A percentile compares a stretch with the other conserved stretches of the same genome.
Evolutionary conservation across 2,329 filamentous ascomycete species (phyloP).

Genomic region (Clonostachys rhizophaga): DNA sequence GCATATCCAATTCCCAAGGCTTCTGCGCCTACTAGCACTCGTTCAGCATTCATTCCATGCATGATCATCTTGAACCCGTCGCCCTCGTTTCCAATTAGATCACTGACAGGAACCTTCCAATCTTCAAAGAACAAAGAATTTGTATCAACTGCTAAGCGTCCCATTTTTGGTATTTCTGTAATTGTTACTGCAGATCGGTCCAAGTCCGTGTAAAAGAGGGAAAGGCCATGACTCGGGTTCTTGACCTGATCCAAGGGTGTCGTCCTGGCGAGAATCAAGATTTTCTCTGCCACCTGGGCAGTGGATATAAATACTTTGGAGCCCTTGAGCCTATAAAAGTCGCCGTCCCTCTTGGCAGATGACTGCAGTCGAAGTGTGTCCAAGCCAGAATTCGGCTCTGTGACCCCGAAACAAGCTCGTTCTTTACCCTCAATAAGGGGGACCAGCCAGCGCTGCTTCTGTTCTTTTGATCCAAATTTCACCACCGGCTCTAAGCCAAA

Average conservation of each 20-base stretch:
- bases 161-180: conserved; percentile 78
- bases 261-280: conserved; percentile 77
- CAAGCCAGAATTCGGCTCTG: conserved; percentile 76
- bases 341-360: conserved; percentile 41
- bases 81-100: conserved; percentile 66
- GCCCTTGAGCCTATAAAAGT: conserved; percentile 64
- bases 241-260: conserved; percentile 56
- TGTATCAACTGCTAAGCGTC: conserved; percentile 73
- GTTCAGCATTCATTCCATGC: conserved; percentile 76
- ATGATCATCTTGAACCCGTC: conserved; percentile 76
- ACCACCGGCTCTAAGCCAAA: conserved; percentile 73
- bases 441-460: conserved; percentile 60
- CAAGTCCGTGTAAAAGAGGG: conserved; percentile 76
- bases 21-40: conserved; percentile 72
- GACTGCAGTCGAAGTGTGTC: conserved; percentile 72
- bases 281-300: conserved; percentile 75
- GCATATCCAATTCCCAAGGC: conserved; percentile 76
- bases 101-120: conserved; percentile 59
- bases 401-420: conserved; percentile 77
- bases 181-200: conserved; percentile 64
- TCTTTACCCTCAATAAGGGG: conserved; percentile 68
- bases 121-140: conserved; percentile 87
- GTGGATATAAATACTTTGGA: conserved; percentile 91
- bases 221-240: conserved; percentile 69
- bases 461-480: conserved; percentile 61